Conservation (phyloP, 192 early-diverging fungal species). For the Diversispora epigaea region DNA sequence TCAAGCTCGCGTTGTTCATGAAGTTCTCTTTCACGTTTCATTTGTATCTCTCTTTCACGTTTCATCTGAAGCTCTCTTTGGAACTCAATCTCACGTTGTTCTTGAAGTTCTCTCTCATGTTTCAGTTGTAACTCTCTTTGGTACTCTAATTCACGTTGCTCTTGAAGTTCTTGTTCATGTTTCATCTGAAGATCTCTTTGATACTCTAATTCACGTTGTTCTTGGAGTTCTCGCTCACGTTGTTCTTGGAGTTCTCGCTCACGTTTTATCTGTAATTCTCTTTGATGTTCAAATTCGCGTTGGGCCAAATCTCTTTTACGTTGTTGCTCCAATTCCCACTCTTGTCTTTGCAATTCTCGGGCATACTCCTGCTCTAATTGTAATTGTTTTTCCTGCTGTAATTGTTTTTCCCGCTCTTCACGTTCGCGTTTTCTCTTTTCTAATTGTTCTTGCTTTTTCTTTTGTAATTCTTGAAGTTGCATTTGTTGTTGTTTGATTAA, state of each 20-base stretch:
- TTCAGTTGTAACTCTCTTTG: background rate
- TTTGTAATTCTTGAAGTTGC: conserved; percentile 3
- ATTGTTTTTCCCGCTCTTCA: background rate
- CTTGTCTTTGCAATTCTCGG: background rate
- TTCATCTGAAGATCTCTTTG: background rate
- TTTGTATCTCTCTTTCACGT: background rate
- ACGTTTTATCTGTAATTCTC: background rate
- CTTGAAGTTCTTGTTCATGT: conserved; percentile 12
- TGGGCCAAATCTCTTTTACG: background rate
- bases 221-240: background rate
- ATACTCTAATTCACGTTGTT: conserved; percentile 14
- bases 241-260: conserved; percentile 11
- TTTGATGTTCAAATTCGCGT: background rate
- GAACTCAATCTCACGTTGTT: background rate
- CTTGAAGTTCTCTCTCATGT: background rate
- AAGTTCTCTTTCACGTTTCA: background rate
- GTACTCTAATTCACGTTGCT: conserved; percentile 20
- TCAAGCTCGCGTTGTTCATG: background rate
- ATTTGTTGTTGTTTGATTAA: background rate
- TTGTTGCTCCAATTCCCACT: conserved; percentile 1
- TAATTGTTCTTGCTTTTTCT: conserved; percentile 8
- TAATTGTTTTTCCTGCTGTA: background rate
- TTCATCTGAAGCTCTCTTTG: background rate
- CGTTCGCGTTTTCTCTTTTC: conserved; percentile 11
- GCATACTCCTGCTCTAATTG: background rate